These are phyloP conservation scores for Komagataella kurtzmanii DNA, from an alignment of 805 yeast genomes.

Conservation along the genomic window DNA sequence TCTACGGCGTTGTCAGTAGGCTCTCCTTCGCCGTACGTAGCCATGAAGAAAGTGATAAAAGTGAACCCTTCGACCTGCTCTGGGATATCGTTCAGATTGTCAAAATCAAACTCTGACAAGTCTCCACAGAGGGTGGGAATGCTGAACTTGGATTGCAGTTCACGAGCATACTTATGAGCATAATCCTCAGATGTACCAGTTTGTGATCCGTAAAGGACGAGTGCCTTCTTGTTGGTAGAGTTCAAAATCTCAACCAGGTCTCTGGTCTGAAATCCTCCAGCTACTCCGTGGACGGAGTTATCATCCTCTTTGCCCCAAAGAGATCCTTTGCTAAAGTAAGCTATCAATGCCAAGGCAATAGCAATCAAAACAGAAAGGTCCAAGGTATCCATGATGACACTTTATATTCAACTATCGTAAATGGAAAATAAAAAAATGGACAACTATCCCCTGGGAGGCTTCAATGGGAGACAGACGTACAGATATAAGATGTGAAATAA, in stretches of 20 bases:
- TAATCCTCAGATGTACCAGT: constrained; percentile 99
- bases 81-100: constrained; percentile 53
- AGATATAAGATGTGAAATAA: not conserved
- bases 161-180: constrained; percentile 82
- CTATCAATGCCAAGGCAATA: constrained; percentile 48
- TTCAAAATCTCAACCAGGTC: constrained; percentile 45
- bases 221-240: constrained; percentile 55
- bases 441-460: not conserved
- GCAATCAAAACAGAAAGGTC: constrained; percentile 59
- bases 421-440: not conserved
- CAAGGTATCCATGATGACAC: constrained; percentile 37
- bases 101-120: constrained; percentile 79
- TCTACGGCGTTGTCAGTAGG: constrained; percentile 90
- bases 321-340: constrained; percentile 54
- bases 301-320: constrained; percentile 30
- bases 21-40: constrained; percentile 98
- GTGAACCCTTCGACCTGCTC: constrained; percentile 42
- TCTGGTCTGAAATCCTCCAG: constrained; percentile 30
- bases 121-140: constrained; percentile 78
- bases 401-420: not conserved
- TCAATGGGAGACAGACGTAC: not conserved
- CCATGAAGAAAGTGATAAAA: constrained; percentile 50
- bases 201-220: constrained; percentile 87
- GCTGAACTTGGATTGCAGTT: constrained; percentile 69
- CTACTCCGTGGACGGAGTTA: constrained; percentile 13